Percentiles rank a stretch among this genome's conserved stretches.
phyloP scores from a whole-genome alignment of 768 basidiomycete genomes.

The Boletus bicolor region DNA sequence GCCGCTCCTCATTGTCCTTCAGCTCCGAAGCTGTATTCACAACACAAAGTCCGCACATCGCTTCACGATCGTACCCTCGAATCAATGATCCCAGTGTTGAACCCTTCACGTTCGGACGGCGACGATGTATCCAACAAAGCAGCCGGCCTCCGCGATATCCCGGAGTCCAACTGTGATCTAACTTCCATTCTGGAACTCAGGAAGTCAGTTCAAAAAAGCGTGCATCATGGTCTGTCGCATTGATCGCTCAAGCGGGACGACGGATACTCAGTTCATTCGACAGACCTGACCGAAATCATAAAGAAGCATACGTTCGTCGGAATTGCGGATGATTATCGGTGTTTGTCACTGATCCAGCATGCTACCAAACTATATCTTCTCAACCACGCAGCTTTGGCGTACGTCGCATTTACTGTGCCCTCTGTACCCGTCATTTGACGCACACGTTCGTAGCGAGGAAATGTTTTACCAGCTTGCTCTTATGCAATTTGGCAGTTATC shows the following conservation, averaged over 20 bases:
- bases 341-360: constrained; percentile 81
- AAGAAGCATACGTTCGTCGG: constrained; percentile 91
- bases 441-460: constrained; percentile 61
- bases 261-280: not conserved
- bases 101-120: constrained; percentile 45
- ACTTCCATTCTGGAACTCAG: constrained; percentile 73
- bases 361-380: constrained; percentile 86
- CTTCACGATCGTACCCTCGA: constrained; percentile 86
- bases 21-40: constrained; percentile 58
- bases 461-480: constrained; percentile 93
- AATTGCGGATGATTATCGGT: constrained; percentile 72
- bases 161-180: constrained; percentile 73
- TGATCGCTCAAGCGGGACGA: not conserved
- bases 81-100: constrained; percentile 81
- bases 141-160: constrained; percentile 49
- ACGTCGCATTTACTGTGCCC: constrained; percentile 31
- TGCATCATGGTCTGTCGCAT: constrained; percentile 61
- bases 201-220: constrained; percentile 50
- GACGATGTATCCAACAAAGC: constrained; percentile 17
- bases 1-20: constrained; percentile 4
- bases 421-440: not conserved
- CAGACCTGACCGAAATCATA: constrained; percentile 81
- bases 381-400: constrained; percentile 84
- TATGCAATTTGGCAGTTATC: constrained; percentile 84
- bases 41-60: constrained; percentile 92